A percentile compares a stretch with the other conserved stretches of the same genome.
Conservation (phyloP, 345 rosid species). For the Kandelia obovata region DNA sequence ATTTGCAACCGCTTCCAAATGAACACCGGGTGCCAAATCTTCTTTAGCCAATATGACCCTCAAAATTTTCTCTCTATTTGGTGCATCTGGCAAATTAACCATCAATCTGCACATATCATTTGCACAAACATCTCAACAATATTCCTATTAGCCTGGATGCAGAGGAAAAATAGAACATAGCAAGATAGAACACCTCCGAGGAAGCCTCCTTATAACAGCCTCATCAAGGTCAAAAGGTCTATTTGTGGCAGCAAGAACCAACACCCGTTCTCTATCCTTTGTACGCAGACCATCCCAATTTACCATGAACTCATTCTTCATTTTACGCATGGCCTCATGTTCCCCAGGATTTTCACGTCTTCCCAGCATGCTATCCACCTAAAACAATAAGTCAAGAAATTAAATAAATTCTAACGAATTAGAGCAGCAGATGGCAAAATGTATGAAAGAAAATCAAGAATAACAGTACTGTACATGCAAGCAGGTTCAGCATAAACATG, state of each 20-base stretch:
- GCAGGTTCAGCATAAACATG: not conserved
- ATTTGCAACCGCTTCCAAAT: conserved; percentile 74
- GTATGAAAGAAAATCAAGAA: not conserved
- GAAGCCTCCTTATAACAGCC: conserved; percentile 98
- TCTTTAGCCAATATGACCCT: conserved; percentile 84
- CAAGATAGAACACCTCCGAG: conserved; percentile 56
- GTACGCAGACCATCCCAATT: conserved; percentile 99
- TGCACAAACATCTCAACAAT: not conserved
- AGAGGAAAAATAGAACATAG: not conserved
- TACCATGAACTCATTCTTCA: conserved; percentile 99
- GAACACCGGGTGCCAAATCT: conserved; percentile 68
- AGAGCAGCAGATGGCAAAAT: not conserved
- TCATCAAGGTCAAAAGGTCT: conserved; percentile 98
- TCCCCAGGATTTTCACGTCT: conserved; percentile 99
- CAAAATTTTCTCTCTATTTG: conserved; percentile 76
- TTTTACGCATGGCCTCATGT: conserved; percentile 99
- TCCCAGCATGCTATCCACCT: conserved; percentile 99
- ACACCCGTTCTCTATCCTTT: conserved; percentile 91
- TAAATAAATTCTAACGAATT: not conserved
- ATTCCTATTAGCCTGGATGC: not conserved
- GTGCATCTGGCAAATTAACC: conserved; percentile 93
- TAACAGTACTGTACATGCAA: not conserved
- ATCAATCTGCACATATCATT: conserved; percentile 61
- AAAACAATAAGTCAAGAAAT: not conserved
- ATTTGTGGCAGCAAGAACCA: conserved; percentile 97